Evolutionary conservation across 805 yeast genomes (phyloP), one percentile per base, ranked within the genome.

Genomic region (Myxozyma udenii): DNA sequence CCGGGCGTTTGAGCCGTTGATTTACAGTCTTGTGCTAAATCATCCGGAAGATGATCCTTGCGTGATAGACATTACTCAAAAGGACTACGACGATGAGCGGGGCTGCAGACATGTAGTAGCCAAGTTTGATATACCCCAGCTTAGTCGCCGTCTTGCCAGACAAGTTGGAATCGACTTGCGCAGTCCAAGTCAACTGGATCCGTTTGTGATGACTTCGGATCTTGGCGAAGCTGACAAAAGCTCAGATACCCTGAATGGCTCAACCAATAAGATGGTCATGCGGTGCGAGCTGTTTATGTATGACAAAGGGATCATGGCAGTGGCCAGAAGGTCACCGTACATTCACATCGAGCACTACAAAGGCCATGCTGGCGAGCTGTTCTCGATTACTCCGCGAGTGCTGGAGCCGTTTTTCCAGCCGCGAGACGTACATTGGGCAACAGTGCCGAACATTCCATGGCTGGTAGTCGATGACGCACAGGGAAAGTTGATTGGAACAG

Each of bases 101-200:
- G n/a, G n/a, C n/a, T n/a, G n/a, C n/a, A n/a, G n/a, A n/a, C n/a
- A n/a, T n/a, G n/a, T n/a, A n/a, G n/a, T n/a, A n/a, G n/a, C n/a
- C n/a, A n/a, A n/a, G n/a, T n/a, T n/a, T n/a, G n/a, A n/a, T n/a
- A n/a, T n/a, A n/a, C n/a, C n/a, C n/a, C n/a, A n/a, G n/a, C n/a
- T n/a, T n/a, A n/a, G n/a, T n/a, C n/a, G n/a, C n/a, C n/a, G n/a
- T n/a, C n/a, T n/a, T n/a, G n/a, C n/a, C n/a, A n/a, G n/a, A n/a
- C n/a, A n/a, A n/a, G n/a, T n/a, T n/a, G n/a, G n/a, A n/a, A n/a
- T n/a, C n/a, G n/a, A n/a, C n/a, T n/a, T n/a, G n/a, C n/a, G n/a
- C n/a, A n/a, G n/a, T n/a, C n/a, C n/a, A n/a, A 95, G 95, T 0
- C 70, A 89, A 46, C 76, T 72, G 53, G 14, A 23, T 24, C 9